Evolutionary conservation across 148 eudicot genomes (phyloP), one percentile per base, ranked within the genome.

Genomic region (Camellia sinensis): DNA sequence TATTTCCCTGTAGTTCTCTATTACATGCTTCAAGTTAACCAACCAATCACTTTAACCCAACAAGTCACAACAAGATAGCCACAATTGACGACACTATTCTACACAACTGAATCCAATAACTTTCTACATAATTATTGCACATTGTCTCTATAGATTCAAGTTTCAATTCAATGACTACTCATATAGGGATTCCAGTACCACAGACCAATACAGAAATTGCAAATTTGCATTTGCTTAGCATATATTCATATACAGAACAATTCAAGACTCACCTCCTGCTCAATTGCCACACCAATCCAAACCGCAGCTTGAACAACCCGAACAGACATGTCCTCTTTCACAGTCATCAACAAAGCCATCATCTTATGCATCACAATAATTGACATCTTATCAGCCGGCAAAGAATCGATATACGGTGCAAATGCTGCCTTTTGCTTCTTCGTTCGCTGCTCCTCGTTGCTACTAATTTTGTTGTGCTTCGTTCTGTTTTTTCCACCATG

Each of bases 311-410:
- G 88, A 82, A 90, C 89, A 79, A 94, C 90, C 3, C 91, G 81
- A 52, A 94, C 97, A 60, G 85, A 86, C 46, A 90, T 84, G 19
- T 82, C 83, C 6, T 86, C 91, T 40, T 85, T 80, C 3, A 88
- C 95, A 64, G 82, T 83, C 98, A 92, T 89, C 88, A 94, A 66
- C 87, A 90, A 76, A 53, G 89, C 90, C 98, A 94, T 91, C 84
- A 91, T 86, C 86, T 90, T 94, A 82, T 94, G 95, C 98, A 94
- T 92, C 54, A 90, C 94, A 83, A 94, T 94, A 22, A 94, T 91
- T 5, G 98, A 95, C 91, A 94, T 92, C 78, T 94, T 94, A 84
- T 94, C 98, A 13, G 98, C 92, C 0, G 98, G 90, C 88, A 94
- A 85, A 72, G 87, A 73, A 83, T 88, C 90, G 70, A 94, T 90